Conservation (phyloP, 257 asterid species). For the Fraxinus excelsior region DNA sequence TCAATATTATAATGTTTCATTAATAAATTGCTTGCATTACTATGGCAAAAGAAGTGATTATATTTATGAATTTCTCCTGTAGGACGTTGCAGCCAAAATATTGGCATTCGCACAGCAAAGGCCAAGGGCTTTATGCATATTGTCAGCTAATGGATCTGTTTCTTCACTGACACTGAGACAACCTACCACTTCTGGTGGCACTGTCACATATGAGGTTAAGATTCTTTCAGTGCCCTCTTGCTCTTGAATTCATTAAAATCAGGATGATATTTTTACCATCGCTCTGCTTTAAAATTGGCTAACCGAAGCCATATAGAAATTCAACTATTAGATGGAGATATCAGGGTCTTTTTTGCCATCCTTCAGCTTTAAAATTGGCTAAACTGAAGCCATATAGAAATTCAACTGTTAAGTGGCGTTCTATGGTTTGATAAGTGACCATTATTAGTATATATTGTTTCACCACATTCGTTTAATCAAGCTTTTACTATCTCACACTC, state of each 20-base stretch:
- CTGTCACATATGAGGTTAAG: constrained; percentile 82
- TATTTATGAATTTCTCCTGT: constrained; percentile 21
- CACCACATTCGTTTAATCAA: background rate
- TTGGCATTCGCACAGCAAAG: constrained; percentile 91
- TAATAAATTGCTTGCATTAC: background rate
- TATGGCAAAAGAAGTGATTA: constrained; percentile 13
- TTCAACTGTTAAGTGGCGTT: background rate
- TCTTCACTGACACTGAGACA: constrained; percentile 77
- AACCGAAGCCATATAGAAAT: too few species aligned
- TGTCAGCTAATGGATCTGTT: constrained; percentile 85
- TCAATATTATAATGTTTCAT: background rate
- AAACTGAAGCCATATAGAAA: background rate
- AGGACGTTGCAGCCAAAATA: constrained; percentile 90
- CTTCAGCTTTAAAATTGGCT: background rate
- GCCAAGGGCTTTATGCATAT: constrained; percentile 87
- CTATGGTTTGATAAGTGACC: constrained; percentile 1
- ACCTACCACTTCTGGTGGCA: constrained; percentile 60
- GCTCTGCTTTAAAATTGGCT: too few species aligned
- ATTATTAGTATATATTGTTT: background rate
- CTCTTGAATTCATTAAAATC: too few species aligned
- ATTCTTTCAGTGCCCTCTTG: constrained; percentile 7
- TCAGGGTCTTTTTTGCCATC: background rate
- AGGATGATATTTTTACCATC: too few species aligned
- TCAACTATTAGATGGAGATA: too few species aligned
- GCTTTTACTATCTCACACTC: background rate